Conservation (phyloP, 2,329 filamentous ascomycete genomes). For the Pseudogymnoascus destructans region DNA sequence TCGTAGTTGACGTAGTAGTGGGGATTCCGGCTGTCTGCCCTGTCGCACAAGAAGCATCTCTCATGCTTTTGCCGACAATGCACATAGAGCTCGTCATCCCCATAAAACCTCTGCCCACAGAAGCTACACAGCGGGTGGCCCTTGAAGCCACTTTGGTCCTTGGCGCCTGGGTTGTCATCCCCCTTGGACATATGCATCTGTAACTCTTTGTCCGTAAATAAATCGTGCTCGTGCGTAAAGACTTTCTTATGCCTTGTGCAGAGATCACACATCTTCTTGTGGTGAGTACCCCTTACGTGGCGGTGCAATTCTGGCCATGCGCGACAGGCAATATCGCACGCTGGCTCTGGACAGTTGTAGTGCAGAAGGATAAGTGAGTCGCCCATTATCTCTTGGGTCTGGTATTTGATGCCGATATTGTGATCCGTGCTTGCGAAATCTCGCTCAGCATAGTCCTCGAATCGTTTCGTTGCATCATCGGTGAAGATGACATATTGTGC, state of each 20-base stretch:
- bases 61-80: constrained; percentile 94
- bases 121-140: constrained; percentile 92
- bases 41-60: constrained; percentile 86
- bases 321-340: constrained; percentile 75
- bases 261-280: constrained; percentile 82
- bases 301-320: constrained; percentile 67
- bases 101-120: constrained; percentile 84
- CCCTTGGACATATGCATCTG: constrained; percentile 80
- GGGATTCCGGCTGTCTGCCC: constrained; percentile 40
- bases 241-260: constrained; percentile 94
- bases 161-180: constrained; percentile 77
- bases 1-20: constrained; percentile 90
- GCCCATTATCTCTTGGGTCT: constrained; percentile 76
- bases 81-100: constrained; percentile 84
- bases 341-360: constrained; percentile 84
- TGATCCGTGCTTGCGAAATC: constrained; percentile 71
- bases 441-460: constrained; percentile 61
- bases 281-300: constrained; percentile 70
- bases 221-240: constrained; percentile 93
- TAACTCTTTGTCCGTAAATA: constrained; percentile 71
- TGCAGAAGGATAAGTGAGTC: constrained; percentile 78
- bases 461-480: constrained; percentile 67
- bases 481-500: constrained; percentile 83
- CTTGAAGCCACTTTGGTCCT: constrained; percentile 90
- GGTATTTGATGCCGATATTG: constrained; percentile 84